Evolutionary conservation across 768 basidiomycete genomes (phyloP).

Genomic region (Suillus tomentosus): DNA sequence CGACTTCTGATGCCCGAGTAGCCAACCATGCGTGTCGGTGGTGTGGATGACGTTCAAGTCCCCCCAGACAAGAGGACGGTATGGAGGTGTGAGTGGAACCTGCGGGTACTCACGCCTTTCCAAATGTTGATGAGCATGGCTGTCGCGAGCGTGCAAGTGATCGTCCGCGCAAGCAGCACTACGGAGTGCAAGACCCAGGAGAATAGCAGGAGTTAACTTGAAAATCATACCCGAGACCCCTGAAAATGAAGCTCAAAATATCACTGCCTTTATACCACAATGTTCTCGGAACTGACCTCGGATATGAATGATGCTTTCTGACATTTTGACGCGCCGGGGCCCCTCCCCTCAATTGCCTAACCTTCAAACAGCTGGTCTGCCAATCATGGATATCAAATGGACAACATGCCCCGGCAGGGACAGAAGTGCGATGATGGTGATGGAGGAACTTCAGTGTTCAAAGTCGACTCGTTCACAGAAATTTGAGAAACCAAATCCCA

Average conservation of each 20-base stretch:
- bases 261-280: neutral
- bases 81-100: constrained; percentile 53
- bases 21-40: constrained; percentile 82
- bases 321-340: neutral
- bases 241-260: neutral
- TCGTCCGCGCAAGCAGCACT: constrained; percentile 22
- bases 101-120: constrained; percentile 41
- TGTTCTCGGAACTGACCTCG: neutral
- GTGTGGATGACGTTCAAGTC: constrained; percentile 88
- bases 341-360: too few species aligned
- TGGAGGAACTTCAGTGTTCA: neutral
- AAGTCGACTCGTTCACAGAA: neutral
- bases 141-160: constrained; percentile 22
- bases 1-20: constrained; percentile 81
- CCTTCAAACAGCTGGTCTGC: too few species aligned
- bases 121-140: constrained; percentile 34
- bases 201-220: constrained; percentile 15
- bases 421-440: neutral
- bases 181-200: constrained; percentile 19
- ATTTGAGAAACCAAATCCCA: neutral
- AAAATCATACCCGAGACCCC: constrained; percentile 8
- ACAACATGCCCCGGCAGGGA: too few species aligned
- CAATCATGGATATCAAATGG: too few species aligned
- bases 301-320: neutral
- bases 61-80: constrained; percentile 77